Conservation (phyloP, 768 basidiomycete species). For the Pulveroboletus sp. region DNA sequence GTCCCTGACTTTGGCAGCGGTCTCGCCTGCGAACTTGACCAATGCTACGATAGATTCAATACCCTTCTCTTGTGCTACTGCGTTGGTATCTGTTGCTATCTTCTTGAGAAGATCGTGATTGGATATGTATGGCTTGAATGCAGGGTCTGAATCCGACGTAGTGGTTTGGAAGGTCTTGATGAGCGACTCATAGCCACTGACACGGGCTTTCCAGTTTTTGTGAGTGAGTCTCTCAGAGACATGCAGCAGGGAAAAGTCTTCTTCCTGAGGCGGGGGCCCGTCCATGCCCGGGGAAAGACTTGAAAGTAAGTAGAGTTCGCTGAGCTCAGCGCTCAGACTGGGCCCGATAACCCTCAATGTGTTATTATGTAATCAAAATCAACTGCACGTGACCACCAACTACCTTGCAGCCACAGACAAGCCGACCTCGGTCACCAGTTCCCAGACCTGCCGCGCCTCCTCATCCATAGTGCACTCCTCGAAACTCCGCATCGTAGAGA, state of each 20-base stretch:
- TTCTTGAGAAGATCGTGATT: slow-evolving; percentile 79
- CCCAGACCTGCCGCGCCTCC: slow-evolving; percentile 52
- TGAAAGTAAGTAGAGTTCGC: slow-evolving; percentile 10
- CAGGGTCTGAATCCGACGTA: slow-evolving; percentile 89
- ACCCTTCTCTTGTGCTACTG: slow-evolving; percentile 97
- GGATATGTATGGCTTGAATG: slow-evolving; percentile 84
- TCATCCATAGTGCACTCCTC: slow-evolving; percentile 46
- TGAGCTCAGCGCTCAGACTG: not conserved
- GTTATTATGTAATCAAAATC: slow-evolving; percentile 21
- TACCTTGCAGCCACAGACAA: slow-evolving; percentile 44
- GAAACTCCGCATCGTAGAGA: slow-evolving; percentile 37
- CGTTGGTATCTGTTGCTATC: slow-evolving; percentile 87
- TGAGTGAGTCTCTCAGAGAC: slow-evolving; percentile 79
- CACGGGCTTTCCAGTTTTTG: slow-evolving; percentile 99
- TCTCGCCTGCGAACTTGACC: slow-evolving; percentile 90
- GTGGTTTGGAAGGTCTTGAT: slow-evolving; percentile 85
- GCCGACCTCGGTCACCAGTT: slow-evolving; percentile 57
- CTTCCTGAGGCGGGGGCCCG: slow-evolving; percentile 86
- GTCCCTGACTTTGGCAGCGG: slow-evolving; percentile 73
- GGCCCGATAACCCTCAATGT: slow-evolving; percentile 10
- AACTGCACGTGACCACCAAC: slow-evolving; percentile 21
- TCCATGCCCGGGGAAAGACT: slow-evolving; percentile 55
- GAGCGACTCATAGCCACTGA: slow-evolving; percentile 87
- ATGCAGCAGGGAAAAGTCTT: slow-evolving; percentile 82
- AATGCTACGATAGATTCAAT: slow-evolving; percentile 84